These are phyloP conservation scores for Aspergillus sclerotialis DNA, from an alignment of 2,329 filamentous ascomycete genomes.

Conservation along the genomic window DNA sequence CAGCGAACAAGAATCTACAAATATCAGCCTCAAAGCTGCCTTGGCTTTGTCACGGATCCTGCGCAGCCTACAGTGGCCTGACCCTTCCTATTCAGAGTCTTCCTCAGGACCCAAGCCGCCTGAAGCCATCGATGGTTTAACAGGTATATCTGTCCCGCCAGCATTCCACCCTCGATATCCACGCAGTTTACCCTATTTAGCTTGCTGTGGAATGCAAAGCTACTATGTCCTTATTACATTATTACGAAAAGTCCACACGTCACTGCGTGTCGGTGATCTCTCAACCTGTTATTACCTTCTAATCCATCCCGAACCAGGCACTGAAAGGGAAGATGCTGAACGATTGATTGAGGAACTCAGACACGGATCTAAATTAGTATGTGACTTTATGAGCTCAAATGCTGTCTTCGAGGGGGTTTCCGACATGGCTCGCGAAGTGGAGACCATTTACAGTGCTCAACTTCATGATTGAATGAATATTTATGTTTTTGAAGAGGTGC, in stretches of 20 bases:
- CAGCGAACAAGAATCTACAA: slow-evolving; percentile 15
- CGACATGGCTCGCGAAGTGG: slow-evolving; percentile 16
- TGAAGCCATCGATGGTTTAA: slow-evolving; percentile 1
- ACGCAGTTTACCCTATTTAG: slow-evolving; percentile 14
- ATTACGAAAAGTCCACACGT: slow-evolving; percentile 13
- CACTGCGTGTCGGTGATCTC: slow-evolving; percentile 9
- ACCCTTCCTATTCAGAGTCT: neutral
- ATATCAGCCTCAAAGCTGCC: slow-evolving; percentile 18
- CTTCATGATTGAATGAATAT: no score
- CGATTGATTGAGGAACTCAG: slow-evolving; percentile 16
- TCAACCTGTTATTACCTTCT: slow-evolving; percentile 15
- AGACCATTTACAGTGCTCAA: no score
- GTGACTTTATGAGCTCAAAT: slow-evolving; percentile 10
- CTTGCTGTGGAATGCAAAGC: slow-evolving; percentile 17
- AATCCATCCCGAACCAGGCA: slow-evolving; percentile 9
- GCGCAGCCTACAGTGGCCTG: slow-evolving; percentile 10
- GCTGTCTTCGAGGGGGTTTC: slow-evolving; percentile 16
- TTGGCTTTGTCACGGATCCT: slow-evolving; percentile 12
- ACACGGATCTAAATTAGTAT: slow-evolving; percentile 12
- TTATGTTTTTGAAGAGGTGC: no score
- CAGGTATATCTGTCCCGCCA: neutral
- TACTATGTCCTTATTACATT: slow-evolving; percentile 18
- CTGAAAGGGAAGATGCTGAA: slow-evolving; percentile 17
- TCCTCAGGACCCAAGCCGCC: no score
- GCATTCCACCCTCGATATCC: slow-evolving; percentile 4